Base-by-base conservation (phyloP, 768 basidiomycete species). In the Podaxis sp. region DNA sequence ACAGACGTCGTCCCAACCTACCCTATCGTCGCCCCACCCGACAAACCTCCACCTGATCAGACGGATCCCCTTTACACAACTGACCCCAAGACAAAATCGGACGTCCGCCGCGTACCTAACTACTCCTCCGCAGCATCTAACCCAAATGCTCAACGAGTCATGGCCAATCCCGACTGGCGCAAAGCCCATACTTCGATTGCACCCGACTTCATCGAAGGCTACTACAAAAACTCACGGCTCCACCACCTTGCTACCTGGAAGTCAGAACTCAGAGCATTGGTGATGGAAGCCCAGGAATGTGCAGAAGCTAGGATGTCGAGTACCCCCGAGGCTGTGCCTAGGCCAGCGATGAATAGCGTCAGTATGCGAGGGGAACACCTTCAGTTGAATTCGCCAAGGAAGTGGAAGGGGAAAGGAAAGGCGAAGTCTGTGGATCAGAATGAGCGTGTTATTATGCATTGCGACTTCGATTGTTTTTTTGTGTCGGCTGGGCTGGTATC, bases 401-500 rank as follows among this genome's bases (percentile, higher is more conserved):
- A 82, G 64, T 82, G 80, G 68, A 87, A 88, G 86, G 71, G 80
- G 77, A 64, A 86, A 80, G 67, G 83, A 78, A 15, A 56, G 24
- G 36, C 29, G 25, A 59, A 51, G 24, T 13, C 46, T 12, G 75
- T 73, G 52, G 81, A 80, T 46, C 79, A 79, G 37, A 80, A 79
- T 37, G 82, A 86, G 47, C 81, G 82, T 15, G 85, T 91, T 9
- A 90, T 94, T 68, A 92, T 95, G 91, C 93, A 95, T 68, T 93
- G 91, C 66, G 93, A 95, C 72, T 98, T 98, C 66, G 97, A 99
- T 69, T 94, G 89, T 65, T 98, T 98, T 80, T 99, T 99, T 70
- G 96, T 98, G 11, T 88, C 92, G 1, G 96, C 89, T n/a, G 93
- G 94, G 0, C 75, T 96, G 55, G 79, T 92, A 2, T 85, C 81